Evolutionary conservation across 2,329 filamentous ascomycete species (phyloP).

Genomic region (Blumeria hordei): DNA sequence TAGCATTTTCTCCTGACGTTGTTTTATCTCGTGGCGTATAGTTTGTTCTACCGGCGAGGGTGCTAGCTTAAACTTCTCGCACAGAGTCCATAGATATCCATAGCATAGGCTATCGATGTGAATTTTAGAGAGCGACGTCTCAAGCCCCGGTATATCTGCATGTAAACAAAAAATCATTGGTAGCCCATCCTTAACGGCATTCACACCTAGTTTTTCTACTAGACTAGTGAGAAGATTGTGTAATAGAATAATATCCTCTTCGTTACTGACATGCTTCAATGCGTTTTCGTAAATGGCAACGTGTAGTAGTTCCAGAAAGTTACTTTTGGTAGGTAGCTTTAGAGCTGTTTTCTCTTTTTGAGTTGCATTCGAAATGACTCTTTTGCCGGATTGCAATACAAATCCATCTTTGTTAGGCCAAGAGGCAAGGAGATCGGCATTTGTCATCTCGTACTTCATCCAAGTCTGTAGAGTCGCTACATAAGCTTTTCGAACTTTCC

Average conservation of each 20-base stretch:
- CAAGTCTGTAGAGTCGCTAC: slow-evolving; percentile 63
- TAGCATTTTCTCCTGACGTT: slow-evolving; percentile 47
- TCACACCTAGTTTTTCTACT: slow-evolving; percentile 57
- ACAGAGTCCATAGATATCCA: slow-evolving; percentile 66
- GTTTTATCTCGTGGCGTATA: slow-evolving; percentile 51
- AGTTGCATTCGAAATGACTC: slow-evolving; percentile 45
- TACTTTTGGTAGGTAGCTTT: slow-evolving; percentile 5
- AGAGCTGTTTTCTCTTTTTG: slow-evolving; percentile 15
- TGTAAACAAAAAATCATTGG: slow-evolving; percentile 80
- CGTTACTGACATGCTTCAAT: slow-evolving; percentile 44
- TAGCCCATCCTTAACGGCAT: slow-evolving; percentile 52
- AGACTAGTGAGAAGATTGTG: slow-evolving; percentile 55
- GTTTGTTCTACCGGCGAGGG: slow-evolving; percentile 41
- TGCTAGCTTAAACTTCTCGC: slow-evolving; percentile 56
- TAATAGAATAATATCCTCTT: slow-evolving; percentile 51
- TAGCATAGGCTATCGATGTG: slow-evolving; percentile 66
- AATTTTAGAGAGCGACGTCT: slow-evolving; percentile 45
- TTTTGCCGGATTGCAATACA: slow-evolving; percentile 17
- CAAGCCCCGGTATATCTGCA: slow-evolving; percentile 49
- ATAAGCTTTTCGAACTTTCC: slow-evolving; percentile 62
- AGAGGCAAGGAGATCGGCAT: slow-evolving; percentile 29
- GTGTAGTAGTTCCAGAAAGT: slow-evolving; percentile 63
- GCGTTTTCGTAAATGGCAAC: slow-evolving; percentile 77
- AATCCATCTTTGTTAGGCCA: slow-evolving; percentile 11
- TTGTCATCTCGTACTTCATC: slow-evolving; percentile 57